Base-by-base conservation (phyloP, 2,329 filamentous ascomycete genomes). In the Diaporthe sp. region DNA sequence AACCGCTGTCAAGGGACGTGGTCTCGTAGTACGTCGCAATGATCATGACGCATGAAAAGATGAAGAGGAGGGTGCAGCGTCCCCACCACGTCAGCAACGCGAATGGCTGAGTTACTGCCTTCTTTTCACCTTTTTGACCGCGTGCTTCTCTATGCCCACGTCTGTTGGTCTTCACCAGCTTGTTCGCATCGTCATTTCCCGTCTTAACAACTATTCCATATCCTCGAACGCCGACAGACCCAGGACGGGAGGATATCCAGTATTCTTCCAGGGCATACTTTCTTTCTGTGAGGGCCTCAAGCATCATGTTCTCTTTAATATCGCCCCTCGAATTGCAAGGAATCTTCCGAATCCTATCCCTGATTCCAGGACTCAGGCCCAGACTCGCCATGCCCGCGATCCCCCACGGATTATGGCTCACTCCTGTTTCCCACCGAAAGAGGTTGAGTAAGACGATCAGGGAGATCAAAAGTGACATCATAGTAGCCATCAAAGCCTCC, bases 11-110 rank as follows among this genome's bases (percentile, higher is more conserved):
- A 19, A 78, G 79, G 0, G 79, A 79, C 0, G 82, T 83, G 50
- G 77, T 80, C 55, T 82, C 79, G 72, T 85, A 85, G 73, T 85
- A 85, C 12, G 65, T 50, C n/a, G 82, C 73, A 27, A 85, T 81
- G 8, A 85, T 56, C 8, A 78, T 76, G 42, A 84, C 73, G 19
- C 83, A 50, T 0, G 79, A 78, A 8, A 77, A 78, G n/a, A 82
- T 61, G 3, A 82, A 73, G 2, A 80, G 58, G 30, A 82, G 53
- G 37, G 81, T 7, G 78, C 22, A 78, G 50, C 25, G 76, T 32
- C 56, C 73, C 73, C 73, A 74, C 61, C 69, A 74, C 7, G 73
- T 74, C 59, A 82, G 59, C 77, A 82, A 80, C 30, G 80, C 47
- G 63, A 82, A 82, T 1, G 81, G 81, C 7, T 74, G 73, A 4